These are phyloP conservation scores for Phytophthora palmivora DNA, from an alignment of 352 stramenopile genomes.

Conservation along the genomic window DNA sequence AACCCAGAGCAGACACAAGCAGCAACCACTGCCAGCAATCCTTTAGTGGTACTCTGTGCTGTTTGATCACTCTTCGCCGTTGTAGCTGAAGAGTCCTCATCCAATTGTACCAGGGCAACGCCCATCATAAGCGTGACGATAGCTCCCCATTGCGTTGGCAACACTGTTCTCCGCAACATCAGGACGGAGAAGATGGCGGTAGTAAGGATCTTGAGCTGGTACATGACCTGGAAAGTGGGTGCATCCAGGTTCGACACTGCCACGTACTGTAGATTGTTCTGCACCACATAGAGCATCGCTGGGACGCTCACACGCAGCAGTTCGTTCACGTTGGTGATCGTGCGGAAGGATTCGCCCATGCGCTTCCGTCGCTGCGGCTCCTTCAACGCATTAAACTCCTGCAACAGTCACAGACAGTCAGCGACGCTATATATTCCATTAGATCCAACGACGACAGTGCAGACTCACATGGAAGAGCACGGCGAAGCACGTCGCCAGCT, in stretches of 20 bases:
- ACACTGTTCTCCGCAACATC: constrained; percentile 71
- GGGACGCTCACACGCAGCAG: constrained; percentile 80
- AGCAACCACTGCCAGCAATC: constrained; percentile 69
- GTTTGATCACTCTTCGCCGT: constrained; percentile 13
- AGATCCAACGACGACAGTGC: background rate
- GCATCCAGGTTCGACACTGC: constrained; percentile 84
- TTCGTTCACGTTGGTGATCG: constrained; percentile 70
- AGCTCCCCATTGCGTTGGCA: constrained; percentile 79
- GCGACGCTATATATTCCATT: background rate
- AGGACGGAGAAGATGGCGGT: constrained; percentile 89
- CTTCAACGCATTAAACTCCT: constrained; percentile 38
- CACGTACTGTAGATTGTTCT: constrained; percentile 89
- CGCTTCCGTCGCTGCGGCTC: constrained; percentile 36
- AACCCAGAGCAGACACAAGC: constrained; percentile 86
- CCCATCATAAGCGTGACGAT: constrained; percentile 86
- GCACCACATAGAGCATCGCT: constrained; percentile 81
- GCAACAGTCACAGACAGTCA: constrained; percentile 11
- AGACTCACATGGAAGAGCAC: constrained; percentile 54
- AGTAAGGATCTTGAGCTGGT: constrained; percentile 91
- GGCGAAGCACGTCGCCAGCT: constrained; percentile 56
- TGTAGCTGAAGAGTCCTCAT: constrained; percentile 40
- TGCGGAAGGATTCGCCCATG: constrained; percentile 34
- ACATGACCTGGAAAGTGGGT: constrained; percentile 82
- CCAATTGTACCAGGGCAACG: constrained; percentile 80
- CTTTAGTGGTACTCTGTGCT: constrained; percentile 70